Evolutionary conservation across 768 basidiomycete genomes (phyloP), one percentile per base, ranked within the genome.

Genomic region (Gloeophyllum trabeum): DNA sequence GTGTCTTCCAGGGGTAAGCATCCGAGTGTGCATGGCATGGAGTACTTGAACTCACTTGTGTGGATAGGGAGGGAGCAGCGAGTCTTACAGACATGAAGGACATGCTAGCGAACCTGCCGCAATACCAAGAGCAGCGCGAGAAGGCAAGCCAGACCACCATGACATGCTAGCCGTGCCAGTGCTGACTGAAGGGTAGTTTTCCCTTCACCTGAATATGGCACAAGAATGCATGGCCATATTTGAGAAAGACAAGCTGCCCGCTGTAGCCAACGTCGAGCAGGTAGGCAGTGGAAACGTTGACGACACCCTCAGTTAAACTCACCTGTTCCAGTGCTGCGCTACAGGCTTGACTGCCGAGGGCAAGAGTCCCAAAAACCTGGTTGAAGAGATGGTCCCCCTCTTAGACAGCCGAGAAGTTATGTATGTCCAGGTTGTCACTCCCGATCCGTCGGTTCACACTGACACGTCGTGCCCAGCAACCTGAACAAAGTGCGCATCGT

Each of bases 21-120:
- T 24, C 4, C 7, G 16, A 32, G 14, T 38, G n/a, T 42, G 36
- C 26, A 37, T 24, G 6, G 10, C 20, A 18, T 24, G 21, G 3
- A 7, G 13, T n/a, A n/a, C n/a, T n/a, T n/a, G n/a, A n/a, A n/a
- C n/a, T n/a, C n/a, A n/a, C n/a, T n/a, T n/a, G n/a, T n/a, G n/a
- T n/a, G 39, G 44, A 20, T 43, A 82, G 84, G 21, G 78, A 88
- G 51, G 80, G 83, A 35, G 87, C 85, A 6, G 84, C 87, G 37
- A 92, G 77, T 52, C 59, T 99, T 37, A 94, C 92, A 54, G 94
- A 97, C 61, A 93, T 99, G 88, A 97, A 96, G 61, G 96, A 99
- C 54, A 96, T 98, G 94, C 69, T 99, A 24, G 96, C 96, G 24
- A 89, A 69, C 54, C 58, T 99, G 46, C 92, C 93, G 2, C 90